These are phyloP conservation scores for Tolypocladium tundrense DNA, from an alignment of 2,329 filamentous ascomycete species.

Conservation along the genomic window DNA sequence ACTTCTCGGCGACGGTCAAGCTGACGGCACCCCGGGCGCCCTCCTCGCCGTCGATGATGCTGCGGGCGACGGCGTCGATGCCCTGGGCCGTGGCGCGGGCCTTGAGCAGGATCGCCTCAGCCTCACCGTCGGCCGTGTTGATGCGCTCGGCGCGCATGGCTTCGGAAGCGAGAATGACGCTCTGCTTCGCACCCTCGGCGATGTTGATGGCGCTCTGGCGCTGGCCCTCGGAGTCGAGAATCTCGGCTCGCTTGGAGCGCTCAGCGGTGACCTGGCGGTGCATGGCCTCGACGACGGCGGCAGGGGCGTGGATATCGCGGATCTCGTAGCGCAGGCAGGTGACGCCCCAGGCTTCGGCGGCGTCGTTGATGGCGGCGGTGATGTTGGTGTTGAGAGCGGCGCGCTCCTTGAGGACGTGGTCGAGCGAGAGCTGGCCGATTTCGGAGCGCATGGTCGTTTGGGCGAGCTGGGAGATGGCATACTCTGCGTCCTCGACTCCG, in stretches of 20 bases:
- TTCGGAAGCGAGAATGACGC: conserved; percentile 90
- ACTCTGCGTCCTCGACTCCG: conserved; percentile 96
- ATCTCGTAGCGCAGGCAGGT: conserved; percentile 97
- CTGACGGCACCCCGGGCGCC: conserved; percentile 77
- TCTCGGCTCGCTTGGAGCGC: conserved; percentile 93
- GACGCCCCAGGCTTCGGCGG: conserved; percentile 92
- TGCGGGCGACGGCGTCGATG: conserved; percentile 73
- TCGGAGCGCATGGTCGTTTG: conserved; percentile 99
- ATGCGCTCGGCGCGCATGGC: conserved; percentile 83
- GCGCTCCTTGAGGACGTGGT: conserved; percentile 96
- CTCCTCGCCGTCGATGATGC: conserved; percentile 62
- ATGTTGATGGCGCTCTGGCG: conserved; percentile 98
- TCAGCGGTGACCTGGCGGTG: conserved; percentile 96
- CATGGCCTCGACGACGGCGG: conserved; percentile 92
- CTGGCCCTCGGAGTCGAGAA: conserved; percentile 93
- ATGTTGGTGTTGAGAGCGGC: conserved; percentile 96
- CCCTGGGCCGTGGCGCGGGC: conserved; percentile 78
- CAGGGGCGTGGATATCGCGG: conserved; percentile 92
- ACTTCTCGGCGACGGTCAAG: conserved; percentile 89
- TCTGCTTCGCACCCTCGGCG: conserved; percentile 94
- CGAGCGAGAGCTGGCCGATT: conserved; percentile 90
- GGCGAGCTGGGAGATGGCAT: conserved; percentile 93
- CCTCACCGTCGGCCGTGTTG: conserved; percentile 86
- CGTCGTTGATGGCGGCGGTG: conserved; percentile 97
- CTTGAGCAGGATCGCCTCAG: conserved; percentile 82